Evolutionary conservation across 768 basidiomycete species (phyloP).

Genomic region (Suillus paluster): DNA sequence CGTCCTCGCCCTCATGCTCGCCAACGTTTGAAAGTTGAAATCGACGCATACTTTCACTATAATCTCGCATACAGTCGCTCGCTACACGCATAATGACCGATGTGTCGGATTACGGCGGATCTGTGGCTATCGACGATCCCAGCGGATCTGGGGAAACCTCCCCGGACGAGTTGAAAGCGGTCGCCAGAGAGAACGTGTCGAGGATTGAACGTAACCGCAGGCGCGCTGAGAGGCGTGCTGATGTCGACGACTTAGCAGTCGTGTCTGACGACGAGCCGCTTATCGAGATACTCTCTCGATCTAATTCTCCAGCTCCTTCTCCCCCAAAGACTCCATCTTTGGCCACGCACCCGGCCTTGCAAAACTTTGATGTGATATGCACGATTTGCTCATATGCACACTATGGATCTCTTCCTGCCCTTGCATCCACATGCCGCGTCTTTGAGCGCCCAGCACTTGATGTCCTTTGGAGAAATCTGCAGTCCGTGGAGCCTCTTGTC

Average conservation of each 20-base stretch:
- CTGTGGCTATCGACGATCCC: not conserved
- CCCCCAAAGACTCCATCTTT: not conserved
- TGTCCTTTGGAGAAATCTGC: slow-evolving; percentile 5
- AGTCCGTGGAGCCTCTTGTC: slow-evolving; percentile 2
- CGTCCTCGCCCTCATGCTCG: not conserved
- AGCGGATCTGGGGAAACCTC: not conserved
- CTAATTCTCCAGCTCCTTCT: not conserved
- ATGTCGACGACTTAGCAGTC: not conserved
- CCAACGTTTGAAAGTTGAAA: not conserved
- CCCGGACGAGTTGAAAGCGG: not conserved
- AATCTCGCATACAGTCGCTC: not conserved
- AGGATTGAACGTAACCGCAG: not conserved
- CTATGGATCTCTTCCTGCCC: not conserved
- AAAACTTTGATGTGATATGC: not conserved
- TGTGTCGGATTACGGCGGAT: not conserved
- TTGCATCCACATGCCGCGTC: slow-evolving; percentile 6
- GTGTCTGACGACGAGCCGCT: not conserved
- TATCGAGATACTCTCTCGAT: not conserved
- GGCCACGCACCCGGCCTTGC: not conserved
- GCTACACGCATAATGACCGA: not conserved
- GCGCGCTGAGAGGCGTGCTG: not conserved
- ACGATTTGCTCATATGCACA: not conserved
- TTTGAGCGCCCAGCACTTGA: slow-evolving; percentile 9
- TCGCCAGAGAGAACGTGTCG: not conserved
- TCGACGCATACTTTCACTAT: not conserved